phyloP scores from a whole-genome alignment of 2,329 filamentous ascomycete genomes.

The Gremmenia infestans region DNA sequence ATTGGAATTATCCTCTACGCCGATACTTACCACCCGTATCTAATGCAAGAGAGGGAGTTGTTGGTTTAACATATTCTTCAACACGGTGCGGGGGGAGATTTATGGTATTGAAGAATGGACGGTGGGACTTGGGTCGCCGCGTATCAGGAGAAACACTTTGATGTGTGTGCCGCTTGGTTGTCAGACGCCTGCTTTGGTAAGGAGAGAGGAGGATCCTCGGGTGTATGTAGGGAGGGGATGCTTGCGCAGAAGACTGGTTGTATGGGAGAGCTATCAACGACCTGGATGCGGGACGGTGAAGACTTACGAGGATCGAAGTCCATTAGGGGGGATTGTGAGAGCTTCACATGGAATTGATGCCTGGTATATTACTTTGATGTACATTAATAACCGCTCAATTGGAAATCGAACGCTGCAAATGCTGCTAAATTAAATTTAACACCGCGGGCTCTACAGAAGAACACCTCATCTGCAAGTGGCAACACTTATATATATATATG shows the following conservation, averaged over 20 bases:
- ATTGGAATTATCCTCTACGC: neutral
- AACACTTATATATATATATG: too few relatives aligned
- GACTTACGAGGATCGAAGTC: too few relatives aligned
- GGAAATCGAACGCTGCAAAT: too few relatives aligned
- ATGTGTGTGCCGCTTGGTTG: constrained; percentile 35
- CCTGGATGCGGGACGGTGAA: constrained; percentile 6
- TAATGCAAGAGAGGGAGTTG: neutral
- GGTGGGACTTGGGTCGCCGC: constrained; percentile 33
- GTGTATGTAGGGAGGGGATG: constrained; percentile 31
- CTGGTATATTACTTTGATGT: too few relatives aligned
- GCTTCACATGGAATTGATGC: too few relatives aligned
- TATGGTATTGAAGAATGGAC: neutral
- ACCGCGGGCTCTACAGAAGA: too few relatives aligned
- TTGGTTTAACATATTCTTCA: neutral
- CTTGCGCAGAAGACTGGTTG: constrained; percentile 35
- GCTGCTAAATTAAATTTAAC: too few relatives aligned
- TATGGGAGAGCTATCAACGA: constrained; percentile 28
- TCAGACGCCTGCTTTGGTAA: constrained; percentile 31
- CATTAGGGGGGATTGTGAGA: too few relatives aligned
- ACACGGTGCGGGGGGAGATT: neutral
- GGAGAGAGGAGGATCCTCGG: constrained; percentile 28
- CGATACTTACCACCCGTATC: neutral
- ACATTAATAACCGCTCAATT: too few relatives aligned
- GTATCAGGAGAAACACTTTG: constrained; percentile 29
- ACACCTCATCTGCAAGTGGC: too few relatives aligned